Percentiles rank a stretch among this genome's conserved stretches.
Evolutionary conservation across 2,329 filamentous ascomycete species (phyloP).

Genomic region (Stagonosporopsis rhizophila): DNA sequence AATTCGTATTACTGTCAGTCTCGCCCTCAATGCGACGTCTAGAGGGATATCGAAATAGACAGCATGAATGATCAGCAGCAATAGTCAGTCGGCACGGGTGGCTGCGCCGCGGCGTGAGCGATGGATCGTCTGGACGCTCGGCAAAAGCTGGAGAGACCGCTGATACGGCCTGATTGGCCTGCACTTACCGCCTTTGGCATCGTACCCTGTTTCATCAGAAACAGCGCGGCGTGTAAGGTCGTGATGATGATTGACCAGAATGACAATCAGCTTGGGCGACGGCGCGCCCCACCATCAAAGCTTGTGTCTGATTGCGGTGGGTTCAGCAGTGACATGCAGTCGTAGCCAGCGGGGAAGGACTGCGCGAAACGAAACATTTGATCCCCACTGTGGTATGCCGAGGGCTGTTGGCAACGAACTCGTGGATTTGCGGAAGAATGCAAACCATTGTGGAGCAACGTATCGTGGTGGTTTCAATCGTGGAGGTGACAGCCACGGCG

Average conservation of each 20-base stretch:
- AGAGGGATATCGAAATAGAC: slow-evolving; percentile 11
- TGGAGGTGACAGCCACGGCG: neutral
- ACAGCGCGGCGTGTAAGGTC: slow-evolving; percentile 10
- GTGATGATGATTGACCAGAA: slow-evolving; percentile 15
- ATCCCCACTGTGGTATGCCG: slow-evolving; percentile 2
- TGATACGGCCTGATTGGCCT: slow-evolving; percentile 15
- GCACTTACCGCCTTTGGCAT: slow-evolving; percentile 16
- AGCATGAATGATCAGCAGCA: slow-evolving; percentile 25
- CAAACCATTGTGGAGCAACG: neutral
- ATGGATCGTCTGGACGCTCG: slow-evolving; percentile 5
- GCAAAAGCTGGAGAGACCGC: slow-evolving; percentile 12
- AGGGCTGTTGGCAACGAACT: slow-evolving; percentile 4
- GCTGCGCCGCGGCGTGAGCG: slow-evolving; percentile 30
- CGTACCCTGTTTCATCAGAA: slow-evolving; percentile 16
- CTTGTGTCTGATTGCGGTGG: slow-evolving; percentile 16
- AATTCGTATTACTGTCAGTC: neutral
- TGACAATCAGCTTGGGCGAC: slow-evolving; percentile 8
- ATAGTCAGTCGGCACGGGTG: slow-evolving; percentile 14
- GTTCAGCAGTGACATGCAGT: slow-evolving; percentile 4
- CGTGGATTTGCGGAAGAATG: slow-evolving; percentile 5
- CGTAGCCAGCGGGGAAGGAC: slow-evolving; percentile 2
- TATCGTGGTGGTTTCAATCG: neutral
- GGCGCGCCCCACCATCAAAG: slow-evolving; percentile 15
- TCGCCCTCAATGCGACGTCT: slow-evolving; percentile 3
- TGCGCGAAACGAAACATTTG: slow-evolving; percentile 12